Conservation (phyloP, 345 rosid species). For the Turritis glabra region DNA sequence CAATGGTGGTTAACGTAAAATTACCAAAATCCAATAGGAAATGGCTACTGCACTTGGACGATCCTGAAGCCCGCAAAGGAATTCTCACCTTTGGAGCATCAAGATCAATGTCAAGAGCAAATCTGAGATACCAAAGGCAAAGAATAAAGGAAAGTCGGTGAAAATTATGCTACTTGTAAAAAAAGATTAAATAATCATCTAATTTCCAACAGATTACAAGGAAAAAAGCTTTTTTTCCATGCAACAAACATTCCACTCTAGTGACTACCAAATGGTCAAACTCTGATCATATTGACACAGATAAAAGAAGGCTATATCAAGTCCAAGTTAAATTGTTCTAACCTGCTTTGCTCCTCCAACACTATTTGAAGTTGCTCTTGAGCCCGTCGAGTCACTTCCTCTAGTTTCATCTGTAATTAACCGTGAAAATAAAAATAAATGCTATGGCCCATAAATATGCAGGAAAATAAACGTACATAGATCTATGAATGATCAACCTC, state of each 20-base stretch:
- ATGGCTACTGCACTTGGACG: slow-evolving; percentile 69
- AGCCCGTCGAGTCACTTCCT: slow-evolving; percentile 94
- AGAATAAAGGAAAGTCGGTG: slow-evolving; percentile 9
- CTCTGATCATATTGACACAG: slow-evolving; percentile 9
- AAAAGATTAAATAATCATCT: slow-evolving; percentile 8
- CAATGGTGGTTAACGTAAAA: slow-evolving; percentile 84
- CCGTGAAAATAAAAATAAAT: not conserved
- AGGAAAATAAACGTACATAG: slow-evolving; percentile 12
- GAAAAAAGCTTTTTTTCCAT: slow-evolving; percentile 19
- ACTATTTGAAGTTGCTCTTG: slow-evolving; percentile 97
- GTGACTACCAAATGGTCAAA: slow-evolving; percentile 23
- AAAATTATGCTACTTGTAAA: slow-evolving; percentile 7
- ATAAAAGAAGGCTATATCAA: not conserved
- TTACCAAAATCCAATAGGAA: slow-evolving; percentile 97
- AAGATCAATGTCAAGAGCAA: slow-evolving; percentile 95
- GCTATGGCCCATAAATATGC: slow-evolving; percentile 4
- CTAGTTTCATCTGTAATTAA: slow-evolving; percentile 72
- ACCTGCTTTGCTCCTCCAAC: slow-evolving; percentile 97
- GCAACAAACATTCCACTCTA: slow-evolving; percentile 23
- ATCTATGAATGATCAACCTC: slow-evolving; percentile 11
- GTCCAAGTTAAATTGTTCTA: slow-evolving; percentile 23
- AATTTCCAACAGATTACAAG: slow-evolving; percentile 8
- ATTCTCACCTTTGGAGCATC: slow-evolving; percentile 97
- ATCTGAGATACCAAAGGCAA: slow-evolving; percentile 55
- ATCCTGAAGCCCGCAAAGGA: slow-evolving; percentile 70